A percentile compares a stretch with the other conserved stretches of the same genome.
Conservation (phyloP, 2,329 filamentous ascomycete species). For the Ceratocystis cacaofunesta region DNA sequence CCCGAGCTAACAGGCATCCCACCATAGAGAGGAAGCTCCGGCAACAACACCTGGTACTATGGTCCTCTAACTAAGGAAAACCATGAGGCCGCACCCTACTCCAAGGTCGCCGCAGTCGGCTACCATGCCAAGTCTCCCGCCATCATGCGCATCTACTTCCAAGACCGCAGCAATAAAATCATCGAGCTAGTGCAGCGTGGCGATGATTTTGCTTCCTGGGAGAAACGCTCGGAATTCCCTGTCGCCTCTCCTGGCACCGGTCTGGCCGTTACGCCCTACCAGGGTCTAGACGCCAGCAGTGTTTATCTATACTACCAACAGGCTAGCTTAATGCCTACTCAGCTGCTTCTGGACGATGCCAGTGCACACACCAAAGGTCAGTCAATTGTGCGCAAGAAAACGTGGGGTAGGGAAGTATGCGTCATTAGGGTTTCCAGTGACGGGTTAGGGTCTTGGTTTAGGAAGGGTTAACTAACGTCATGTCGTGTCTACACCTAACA, state of each 20-base stretch:
- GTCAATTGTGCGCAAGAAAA: background rate
- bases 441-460: background rate
- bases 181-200: slow-evolving; percentile 16
- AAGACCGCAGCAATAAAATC: slow-evolving; percentile 16
- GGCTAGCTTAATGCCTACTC: slow-evolving; percentile 12
- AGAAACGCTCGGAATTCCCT: slow-evolving; percentile 13
- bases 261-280: slow-evolving; percentile 12
- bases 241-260: slow-evolving; percentile 14
- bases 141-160: slow-evolving; percentile 15
- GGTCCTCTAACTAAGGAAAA: slow-evolving; percentile 13
- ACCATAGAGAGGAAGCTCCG: slow-evolving; percentile 12
- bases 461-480: background rate
- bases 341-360: slow-evolving; percentile 13
- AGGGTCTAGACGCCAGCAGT: slow-evolving; percentile 13
- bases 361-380: slow-evolving; percentile 10
- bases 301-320: slow-evolving; percentile 16
- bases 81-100: slow-evolving; percentile 13
- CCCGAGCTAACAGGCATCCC: background rate
- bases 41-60: slow-evolving; percentile 16
- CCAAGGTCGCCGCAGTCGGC: slow-evolving; percentile 16
- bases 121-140: slow-evolving; percentile 15
- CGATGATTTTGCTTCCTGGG: slow-evolving; percentile 15
- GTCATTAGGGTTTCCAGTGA: background rate
- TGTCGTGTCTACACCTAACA: background rate
- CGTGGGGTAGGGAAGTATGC: background rate